Evolutionary conservation across 331 rosid species (phyloP).

Genomic region (Saraca asoca): DNA sequence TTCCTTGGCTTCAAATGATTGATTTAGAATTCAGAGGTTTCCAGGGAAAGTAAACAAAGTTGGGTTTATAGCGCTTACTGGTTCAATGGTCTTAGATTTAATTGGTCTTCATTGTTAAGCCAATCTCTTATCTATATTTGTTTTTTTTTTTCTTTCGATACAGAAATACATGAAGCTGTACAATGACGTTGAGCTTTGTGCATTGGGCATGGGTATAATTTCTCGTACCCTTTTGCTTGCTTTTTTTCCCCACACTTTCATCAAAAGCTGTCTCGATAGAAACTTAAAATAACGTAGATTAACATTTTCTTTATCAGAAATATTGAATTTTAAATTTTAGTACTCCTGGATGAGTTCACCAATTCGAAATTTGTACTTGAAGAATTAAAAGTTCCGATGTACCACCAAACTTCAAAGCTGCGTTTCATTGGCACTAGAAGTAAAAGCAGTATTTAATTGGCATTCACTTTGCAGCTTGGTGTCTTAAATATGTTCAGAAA

Average conservation of each 20-base stretch:
- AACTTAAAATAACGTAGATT: no score
- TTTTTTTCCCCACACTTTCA: not conserved
- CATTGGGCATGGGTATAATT: conserved; percentile 55
- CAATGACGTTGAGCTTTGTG: conserved; percentile 58
- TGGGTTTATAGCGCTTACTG: no score
- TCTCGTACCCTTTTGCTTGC: conserved; percentile 1
- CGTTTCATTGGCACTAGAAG: no score
- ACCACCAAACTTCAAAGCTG: no score
- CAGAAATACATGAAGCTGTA: conserved; percentile 56
- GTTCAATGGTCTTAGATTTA: not conserved
- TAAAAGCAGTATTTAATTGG: not conserved
- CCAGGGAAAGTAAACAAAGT: no score
- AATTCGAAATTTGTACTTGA: no score
- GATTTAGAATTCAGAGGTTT: not conserved
- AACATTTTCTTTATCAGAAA: no score
- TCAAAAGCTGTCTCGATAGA: no score
- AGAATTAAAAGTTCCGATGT: no score
- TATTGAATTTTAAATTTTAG: no score
- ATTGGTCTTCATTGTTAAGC: not conserved
- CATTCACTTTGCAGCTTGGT: not conserved
- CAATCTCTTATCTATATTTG: conserved; percentile 3
- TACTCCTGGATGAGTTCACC: not conserved
- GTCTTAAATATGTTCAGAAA: not conserved
- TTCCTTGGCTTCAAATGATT: no score
- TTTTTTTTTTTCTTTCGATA: conserved; percentile 29